Evolutionary conservation across 176 grass and related monocot genomes (phyloP).

Genomic region (Tillandsia leiboldiana): DNA sequence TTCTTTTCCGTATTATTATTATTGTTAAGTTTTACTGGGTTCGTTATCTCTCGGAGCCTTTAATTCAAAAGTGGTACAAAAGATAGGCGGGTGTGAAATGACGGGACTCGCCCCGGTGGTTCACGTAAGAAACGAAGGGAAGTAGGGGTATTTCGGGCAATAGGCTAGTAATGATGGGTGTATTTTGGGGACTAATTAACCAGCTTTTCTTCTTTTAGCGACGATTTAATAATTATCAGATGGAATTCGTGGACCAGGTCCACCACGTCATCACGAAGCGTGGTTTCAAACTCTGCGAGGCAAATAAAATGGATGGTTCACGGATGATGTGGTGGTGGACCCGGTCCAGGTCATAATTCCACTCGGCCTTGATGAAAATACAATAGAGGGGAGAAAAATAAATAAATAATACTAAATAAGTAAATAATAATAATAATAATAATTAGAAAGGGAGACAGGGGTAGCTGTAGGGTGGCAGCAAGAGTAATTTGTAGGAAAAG

Average conservation of each 20-base stretch:
- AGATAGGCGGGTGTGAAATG: slow-evolving; percentile 4
- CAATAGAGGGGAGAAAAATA: not conserved
- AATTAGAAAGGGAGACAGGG: too few species aligned
- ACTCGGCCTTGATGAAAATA: not conserved
- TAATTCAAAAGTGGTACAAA: slow-evolving; percentile 3
- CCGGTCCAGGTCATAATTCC: too few species aligned
- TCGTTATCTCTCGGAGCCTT: not conserved
- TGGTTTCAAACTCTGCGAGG: too few species aligned
- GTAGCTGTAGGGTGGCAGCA: too few species aligned
- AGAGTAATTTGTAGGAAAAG: too few species aligned
- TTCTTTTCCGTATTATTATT: not conserved
- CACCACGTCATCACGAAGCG: not conserved
- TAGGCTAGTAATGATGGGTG: slow-evolving; percentile 13
- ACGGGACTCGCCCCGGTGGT: not conserved
- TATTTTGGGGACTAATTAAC: slow-evolving; percentile 3
- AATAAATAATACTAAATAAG: not conserved
- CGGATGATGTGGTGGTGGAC: too few species aligned
- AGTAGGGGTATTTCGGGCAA: not conserved
- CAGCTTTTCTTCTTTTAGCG: slow-evolving; percentile 13
- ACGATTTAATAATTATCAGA: slow-evolving; percentile 1
- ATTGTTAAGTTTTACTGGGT: not conserved
- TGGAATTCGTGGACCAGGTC: not conserved
- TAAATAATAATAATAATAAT: not conserved
- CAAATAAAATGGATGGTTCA: too few species aligned
- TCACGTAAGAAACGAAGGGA: slow-evolving; percentile 16